phyloP scores from a whole-genome alignment of 1,139 yeast species.

The Blastobotrys apis region DNA sequence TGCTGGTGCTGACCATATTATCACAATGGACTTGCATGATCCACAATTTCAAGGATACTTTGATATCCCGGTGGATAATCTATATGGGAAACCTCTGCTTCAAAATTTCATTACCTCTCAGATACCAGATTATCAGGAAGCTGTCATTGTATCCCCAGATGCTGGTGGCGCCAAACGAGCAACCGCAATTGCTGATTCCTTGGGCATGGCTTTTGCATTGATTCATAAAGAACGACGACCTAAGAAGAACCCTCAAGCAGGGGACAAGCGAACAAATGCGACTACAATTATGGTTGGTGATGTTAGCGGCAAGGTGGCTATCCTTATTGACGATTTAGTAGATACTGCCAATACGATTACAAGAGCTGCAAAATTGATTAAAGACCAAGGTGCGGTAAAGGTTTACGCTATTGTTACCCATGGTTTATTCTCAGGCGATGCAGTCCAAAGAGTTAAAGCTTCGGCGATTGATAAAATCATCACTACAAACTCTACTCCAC shows the following conservation, averaged over 20 bases:
- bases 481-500: conserved; percentile 94
- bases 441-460: conserved; percentile 62
- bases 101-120: conserved; percentile 72
- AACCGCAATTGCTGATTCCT: conserved; percentile 84
- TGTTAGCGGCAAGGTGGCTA: conserved; percentile 77
- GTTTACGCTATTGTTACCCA: conserved; percentile 90
- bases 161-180: conserved; percentile 98
- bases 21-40: conserved; percentile 97
- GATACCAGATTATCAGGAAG: conserved; percentile 69
- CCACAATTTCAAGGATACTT: conserved; percentile 94
- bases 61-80: conserved; percentile 86
- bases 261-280: conserved; percentile 37
- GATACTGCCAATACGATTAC: conserved; percentile 93
- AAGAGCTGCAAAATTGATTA: conserved; percentile 83
- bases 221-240: conserved; percentile 87
- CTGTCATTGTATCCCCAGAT: conserved; percentile 90
- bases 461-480: conserved; percentile 78
- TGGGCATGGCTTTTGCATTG: conserved; percentile 87
- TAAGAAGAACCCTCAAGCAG: conserved; percentile 13
- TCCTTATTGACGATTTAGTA: conserved; percentile 85
- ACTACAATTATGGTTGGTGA: conserved; percentile 94
- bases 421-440: conserved; percentile 91
- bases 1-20: conserved; percentile 95
- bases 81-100: conserved; percentile 78
- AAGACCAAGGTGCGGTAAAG: conserved; percentile 85